Evolutionary conservation across 1,284 basidiomycete species (phyloP), one percentile per base, ranked within the genome.

Genomic region (Spongispora temasekensis): DNA sequence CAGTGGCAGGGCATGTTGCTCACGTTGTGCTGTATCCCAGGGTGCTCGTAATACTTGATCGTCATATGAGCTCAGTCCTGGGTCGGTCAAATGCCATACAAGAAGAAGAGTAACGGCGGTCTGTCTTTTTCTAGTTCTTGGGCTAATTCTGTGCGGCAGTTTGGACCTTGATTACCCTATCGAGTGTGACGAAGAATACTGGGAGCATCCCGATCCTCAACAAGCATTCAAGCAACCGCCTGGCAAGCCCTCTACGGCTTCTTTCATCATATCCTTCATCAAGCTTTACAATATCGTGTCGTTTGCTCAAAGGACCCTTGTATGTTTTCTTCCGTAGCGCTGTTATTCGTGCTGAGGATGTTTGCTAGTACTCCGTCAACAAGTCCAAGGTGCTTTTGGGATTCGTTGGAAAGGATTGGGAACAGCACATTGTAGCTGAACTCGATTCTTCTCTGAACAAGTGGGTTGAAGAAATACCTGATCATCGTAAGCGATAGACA

Each of bases 51-150:
- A 77, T 78, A 28, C 75, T 89, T 65, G 90, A 92, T 69, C 79
- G 90, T 44, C 73, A 81, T 58, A 80, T 85, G 58, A 91, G 91
- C 65, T 82, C 88, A 5, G 83, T 83, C 1, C 79, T 95, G 21
- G 94, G 94, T 12, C 79, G 94, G 28, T 91, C 93, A 1, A 89
- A 90, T 69, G 89, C 89, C 3, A 86, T 94, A 50, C 90, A 93
- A 61, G 92, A 94, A 62, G 91, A 94, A 71, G 94, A 95, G 90
- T 91, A 66, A 28, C n/a, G n/a, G n/a, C n/a, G n/a, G 86, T 78
- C 10, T 27, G 40, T 44, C 9, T 19, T 57, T 30, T 21, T 13
- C n/a, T n/a, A n/a, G 2, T 51, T 51, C 48, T 0, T 30, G 12
- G 21, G 5, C n/a, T 15, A 9, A 51, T 21, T 40, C 46, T 50